phyloP scores from a whole-genome alignment of 371 early-diverging fungal species.

The Circinella minor region DNA sequence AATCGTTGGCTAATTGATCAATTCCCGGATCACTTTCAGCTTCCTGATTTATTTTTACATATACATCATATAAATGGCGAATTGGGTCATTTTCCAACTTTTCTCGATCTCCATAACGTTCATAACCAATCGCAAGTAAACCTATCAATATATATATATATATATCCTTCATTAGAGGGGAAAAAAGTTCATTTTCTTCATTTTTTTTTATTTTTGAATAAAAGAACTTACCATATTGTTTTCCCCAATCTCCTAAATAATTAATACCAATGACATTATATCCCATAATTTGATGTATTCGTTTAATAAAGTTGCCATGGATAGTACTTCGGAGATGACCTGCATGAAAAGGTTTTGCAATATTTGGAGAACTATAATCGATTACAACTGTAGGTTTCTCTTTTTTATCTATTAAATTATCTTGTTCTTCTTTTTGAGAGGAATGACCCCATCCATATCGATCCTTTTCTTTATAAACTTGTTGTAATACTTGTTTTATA shows the following conservation, averaged over 20 bases:
- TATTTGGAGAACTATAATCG: conserved; percentile 98
- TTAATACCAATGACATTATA: conserved; percentile 91
- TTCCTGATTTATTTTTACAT: conserved; percentile 87
- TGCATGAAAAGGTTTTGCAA: conserved; percentile 99
- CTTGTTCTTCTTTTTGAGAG: not conserved
- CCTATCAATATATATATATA: conserved; percentile 38
- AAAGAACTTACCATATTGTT: conserved; percentile 85
- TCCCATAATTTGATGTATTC: conserved; percentile 86
- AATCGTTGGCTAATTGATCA: conserved; percentile 81
- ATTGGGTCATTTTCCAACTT: conserved; percentile 88
- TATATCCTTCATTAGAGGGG: not conserved
- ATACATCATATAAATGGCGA: conserved; percentile 94
- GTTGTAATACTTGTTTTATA: conserved; percentile 51
- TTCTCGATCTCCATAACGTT: conserved; percentile 81
- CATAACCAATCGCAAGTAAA: conserved; percentile 93
- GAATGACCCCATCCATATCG: conserved; percentile 35
- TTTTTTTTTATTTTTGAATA: too few relatives aligned
- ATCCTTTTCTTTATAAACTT: conserved; percentile 43
- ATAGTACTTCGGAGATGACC: conserved; percentile 99
- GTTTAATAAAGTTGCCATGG: conserved; percentile 95
- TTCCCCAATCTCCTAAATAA: conserved; percentile 99
- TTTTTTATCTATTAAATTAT: not conserved
- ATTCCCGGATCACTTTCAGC: conserved; percentile 65
- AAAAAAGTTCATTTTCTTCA: too few relatives aligned
- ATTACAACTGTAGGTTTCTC: conserved; percentile 68